A percentile compares a stretch with the other conserved stretches of the same genome.
Conservation (phyloP, 441 rosid genomes). For the Croton laevigatus region DNA sequence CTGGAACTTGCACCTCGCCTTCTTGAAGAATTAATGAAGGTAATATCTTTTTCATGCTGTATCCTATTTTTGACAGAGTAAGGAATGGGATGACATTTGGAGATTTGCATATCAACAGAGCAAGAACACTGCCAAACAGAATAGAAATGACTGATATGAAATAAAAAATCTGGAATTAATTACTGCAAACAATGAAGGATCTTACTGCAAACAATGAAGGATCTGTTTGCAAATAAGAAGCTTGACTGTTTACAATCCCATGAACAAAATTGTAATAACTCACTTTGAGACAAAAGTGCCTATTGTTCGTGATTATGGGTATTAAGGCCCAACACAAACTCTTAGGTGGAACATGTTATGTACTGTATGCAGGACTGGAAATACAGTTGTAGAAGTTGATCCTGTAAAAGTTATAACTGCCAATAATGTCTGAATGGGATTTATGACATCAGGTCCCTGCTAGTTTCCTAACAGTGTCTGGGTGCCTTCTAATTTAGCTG, state of each 20-base stretch:
- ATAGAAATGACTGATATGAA: too few relatives aligned
- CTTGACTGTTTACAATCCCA: too few relatives aligned
- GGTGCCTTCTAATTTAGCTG: background rate
- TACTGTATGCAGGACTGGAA: too few relatives aligned
- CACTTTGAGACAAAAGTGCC: background rate
- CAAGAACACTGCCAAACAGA: too few relatives aligned
- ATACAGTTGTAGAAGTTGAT: background rate
- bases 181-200: too few relatives aligned
- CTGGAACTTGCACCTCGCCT: constrained; percentile 97
- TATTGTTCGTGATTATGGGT: background rate
- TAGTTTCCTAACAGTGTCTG: background rate
- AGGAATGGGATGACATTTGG: too few relatives aligned
- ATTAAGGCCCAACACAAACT: background rate
- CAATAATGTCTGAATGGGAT: background rate
- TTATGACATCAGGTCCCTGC: background rate
- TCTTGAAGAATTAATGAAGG: constrained; percentile 98
- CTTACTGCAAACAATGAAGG: too few relatives aligned
- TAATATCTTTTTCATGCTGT: constrained; percentile 17
- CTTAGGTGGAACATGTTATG: background rate
- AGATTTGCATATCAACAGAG: too few relatives aligned
- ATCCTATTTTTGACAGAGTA: background rate
- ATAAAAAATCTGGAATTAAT: too few relatives aligned
- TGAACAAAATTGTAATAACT: too few relatives aligned
- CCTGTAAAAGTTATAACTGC: background rate
- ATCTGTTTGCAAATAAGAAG: too few relatives aligned